A percentile compares a stretch with the other conserved stretches of the same genome.
phyloP scores from a whole-genome alignment of 1,139 yeast species.

The Hyphopichia fennica region DNA sequence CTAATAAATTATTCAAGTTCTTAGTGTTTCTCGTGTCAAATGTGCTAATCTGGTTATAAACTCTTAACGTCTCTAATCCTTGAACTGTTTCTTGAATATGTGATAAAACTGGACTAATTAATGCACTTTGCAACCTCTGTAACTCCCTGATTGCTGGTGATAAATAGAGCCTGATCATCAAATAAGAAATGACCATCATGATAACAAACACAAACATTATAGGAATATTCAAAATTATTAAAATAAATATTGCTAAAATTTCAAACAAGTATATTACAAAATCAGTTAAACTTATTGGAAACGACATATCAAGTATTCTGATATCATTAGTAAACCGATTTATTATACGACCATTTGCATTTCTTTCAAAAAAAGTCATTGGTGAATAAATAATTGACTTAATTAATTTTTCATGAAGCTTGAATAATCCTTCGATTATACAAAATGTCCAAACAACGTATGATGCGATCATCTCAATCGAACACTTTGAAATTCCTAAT shows the following conservation, averaged over 20 bases:
- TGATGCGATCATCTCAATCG: constrained; percentile 19
- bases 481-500: constrained; percentile 20
- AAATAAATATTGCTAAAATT: constrained; percentile 15
- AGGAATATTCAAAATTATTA: constrained; percentile 22
- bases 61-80: constrained; percentile 27
- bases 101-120: constrained; percentile 24
- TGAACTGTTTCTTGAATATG: constrained; percentile 26
- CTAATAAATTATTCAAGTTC: constrained; percentile 14
- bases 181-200: constrained; percentile 18
- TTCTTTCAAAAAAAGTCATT: constrained; percentile 29
- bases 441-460: constrained; percentile 25
- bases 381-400: constrained; percentile 23
- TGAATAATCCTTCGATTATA: constrained; percentile 19
- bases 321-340: constrained; percentile 29
- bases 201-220: constrained; percentile 20
- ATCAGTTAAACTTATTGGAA: constrained; percentile 21
- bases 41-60: constrained; percentile 19
- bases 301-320: constrained; percentile 18
- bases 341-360: constrained; percentile 28
- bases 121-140: constrained; percentile 21
- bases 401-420: constrained; percentile 26
- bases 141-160: constrained; percentile 26
- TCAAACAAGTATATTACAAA: constrained; percentile 15
- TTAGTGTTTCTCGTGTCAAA: constrained; percentile 16
- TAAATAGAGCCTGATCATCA: constrained; percentile 17